phyloP scores from a whole-genome alignment of 768 basidiomycete genomes.

The Agaricus subrufescens region DNA sequence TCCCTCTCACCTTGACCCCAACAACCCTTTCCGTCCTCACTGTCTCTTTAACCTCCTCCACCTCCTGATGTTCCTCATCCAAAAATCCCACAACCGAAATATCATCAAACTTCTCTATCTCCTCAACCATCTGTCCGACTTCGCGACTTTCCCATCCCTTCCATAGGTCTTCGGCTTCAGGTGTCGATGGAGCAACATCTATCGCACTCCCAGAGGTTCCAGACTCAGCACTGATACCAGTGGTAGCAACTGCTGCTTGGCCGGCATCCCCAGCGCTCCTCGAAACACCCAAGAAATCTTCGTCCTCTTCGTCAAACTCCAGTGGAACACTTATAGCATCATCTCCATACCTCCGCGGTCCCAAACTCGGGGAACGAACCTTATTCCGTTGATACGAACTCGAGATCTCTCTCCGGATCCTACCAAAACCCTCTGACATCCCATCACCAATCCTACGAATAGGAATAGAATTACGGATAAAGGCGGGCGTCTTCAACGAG shows the following conservation, averaged over 20 bases:
- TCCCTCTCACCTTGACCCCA: neutral
- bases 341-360: constrained; percentile 17
- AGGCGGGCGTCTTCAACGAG: neutral
- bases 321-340: constrained; percentile 36
- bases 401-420: constrained; percentile 53
- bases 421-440: constrained; percentile 56
- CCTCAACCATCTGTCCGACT: constrained; percentile 43
- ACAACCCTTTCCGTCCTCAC: neutral
- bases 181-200: constrained; percentile 13
- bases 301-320: constrained; percentile 67
- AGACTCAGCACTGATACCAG: constrained; percentile 23
- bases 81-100: constrained; percentile 36
- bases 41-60: constrained; percentile 5
- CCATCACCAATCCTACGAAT: constrained; percentile 51
- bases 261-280: constrained; percentile 14
- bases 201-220: constrained; percentile 31
- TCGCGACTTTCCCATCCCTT: constrained; percentile 39
- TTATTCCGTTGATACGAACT: constrained; percentile 17
- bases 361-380: constrained; percentile 40
- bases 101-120: constrained; percentile 47
- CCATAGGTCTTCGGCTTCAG: constrained; percentile 26
- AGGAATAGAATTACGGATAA: constrained; percentile 41
- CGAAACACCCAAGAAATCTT: constrained; percentile 40
- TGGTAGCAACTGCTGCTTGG: constrained; percentile 13
- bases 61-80: constrained; percentile 32